Percentiles rank a stretch among this genome's conserved stretches.
phyloP scores from a whole-genome alignment of 257 asterid genomes.

The Solanum medicagineum region DNA sequence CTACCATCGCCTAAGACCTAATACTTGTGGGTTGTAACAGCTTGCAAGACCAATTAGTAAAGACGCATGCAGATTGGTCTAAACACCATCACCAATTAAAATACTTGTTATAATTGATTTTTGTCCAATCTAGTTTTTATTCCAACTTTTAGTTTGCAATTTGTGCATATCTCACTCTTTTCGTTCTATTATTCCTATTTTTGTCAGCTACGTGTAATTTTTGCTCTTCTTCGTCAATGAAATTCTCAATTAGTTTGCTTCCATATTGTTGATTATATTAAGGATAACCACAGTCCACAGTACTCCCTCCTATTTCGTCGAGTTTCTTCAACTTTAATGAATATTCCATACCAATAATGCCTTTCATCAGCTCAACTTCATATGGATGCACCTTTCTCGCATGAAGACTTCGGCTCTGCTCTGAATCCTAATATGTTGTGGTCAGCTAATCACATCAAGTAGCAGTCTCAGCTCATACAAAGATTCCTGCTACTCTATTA shows the following conservation, averaged over 20 bases:
- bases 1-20: not conserved
- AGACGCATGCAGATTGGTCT: not conserved
- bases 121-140: not conserved
- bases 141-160: not conserved
- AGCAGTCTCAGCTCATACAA: not conserved
- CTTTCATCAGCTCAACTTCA: not conserved
- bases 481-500: not conserved
- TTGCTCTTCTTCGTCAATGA: not conserved
- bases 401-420: not conserved
- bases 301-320: not conserved
- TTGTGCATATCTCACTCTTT: not conserved
- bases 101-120: not conserved
- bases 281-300: not conserved
- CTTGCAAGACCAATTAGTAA: not conserved
- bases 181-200: not conserved
- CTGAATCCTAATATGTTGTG: not conserved
- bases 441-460: not conserved
- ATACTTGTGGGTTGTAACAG: not conserved
- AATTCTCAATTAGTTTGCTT: not conserved
- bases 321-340: not conserved
- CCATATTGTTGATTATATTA: not conserved
- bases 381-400: not conserved
- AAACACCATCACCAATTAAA: not conserved
- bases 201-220: not conserved
- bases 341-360: not conserved